Evolutionary conservation across 1,284 basidiomycete genomes (phyloP).

Genomic region (Earliella scabrosa): DNA sequence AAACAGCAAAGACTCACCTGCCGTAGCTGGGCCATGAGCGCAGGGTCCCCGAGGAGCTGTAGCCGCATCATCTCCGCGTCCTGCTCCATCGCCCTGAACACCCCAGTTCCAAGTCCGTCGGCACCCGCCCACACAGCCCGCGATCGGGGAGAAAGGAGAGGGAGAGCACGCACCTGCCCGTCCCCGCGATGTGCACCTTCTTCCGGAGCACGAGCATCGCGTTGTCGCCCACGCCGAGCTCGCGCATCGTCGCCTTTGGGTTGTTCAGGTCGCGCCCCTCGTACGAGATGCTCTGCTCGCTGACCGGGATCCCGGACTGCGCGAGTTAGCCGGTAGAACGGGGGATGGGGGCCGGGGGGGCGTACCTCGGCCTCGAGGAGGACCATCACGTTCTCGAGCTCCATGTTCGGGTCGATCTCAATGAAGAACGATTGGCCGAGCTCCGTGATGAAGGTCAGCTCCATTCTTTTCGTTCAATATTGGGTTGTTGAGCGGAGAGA

Average conservation of each 20-base stretch:
- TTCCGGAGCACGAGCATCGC: conserved; percentile 72
- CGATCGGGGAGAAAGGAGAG: not conserved
- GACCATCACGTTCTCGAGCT: conserved; percentile 87
- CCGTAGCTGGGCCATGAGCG: conserved; percentile 77
- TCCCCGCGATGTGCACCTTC: conserved; percentile 61
- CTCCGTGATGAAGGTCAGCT: conserved; percentile 82
- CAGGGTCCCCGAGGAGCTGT: conserved; percentile 84
- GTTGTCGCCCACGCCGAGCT: conserved; percentile 62
- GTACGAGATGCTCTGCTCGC: conserved; percentile 74
- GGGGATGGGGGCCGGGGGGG: conserved; percentile 15
- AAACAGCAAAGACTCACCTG: conserved; percentile 48
- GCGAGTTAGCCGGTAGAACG: not conserved
- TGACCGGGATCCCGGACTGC: conserved; percentile 68
- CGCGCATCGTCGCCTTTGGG: conserved; percentile 67
- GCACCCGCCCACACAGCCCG: not conserved
- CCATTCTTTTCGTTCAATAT: conserved; percentile 53
- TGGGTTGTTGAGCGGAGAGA: not conserved
- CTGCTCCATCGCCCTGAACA: conserved; percentile 61
- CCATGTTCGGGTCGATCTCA: conserved; percentile 88
- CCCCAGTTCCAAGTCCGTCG: conserved; percentile 7
- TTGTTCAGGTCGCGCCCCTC: conserved; percentile 67
- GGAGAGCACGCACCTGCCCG: conserved; percentile 61
- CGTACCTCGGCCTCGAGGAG: conserved; percentile 89
- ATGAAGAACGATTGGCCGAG: conserved; percentile 76
- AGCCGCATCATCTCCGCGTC: conserved; percentile 91